Evolutionary conservation across 306 rosid genomes (phyloP).

Genomic region (Ochetophila trinervis): DNA sequence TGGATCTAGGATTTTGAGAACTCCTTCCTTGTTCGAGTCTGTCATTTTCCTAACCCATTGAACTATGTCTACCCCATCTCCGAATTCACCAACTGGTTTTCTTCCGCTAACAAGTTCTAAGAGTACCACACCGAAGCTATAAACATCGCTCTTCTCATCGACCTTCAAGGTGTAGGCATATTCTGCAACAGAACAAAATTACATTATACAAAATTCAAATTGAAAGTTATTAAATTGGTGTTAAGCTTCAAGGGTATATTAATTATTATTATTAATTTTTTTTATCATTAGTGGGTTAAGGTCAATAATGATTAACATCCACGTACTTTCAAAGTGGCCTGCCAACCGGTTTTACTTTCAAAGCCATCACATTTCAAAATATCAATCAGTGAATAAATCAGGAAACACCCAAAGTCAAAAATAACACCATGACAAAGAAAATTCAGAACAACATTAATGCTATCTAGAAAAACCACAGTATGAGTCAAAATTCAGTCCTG

Average conservation of each 20-base stretch:
- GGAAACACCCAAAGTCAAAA: conserved; percentile 33
- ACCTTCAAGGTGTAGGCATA: conserved; percentile 93
- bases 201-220: not conserved
- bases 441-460: conserved; percentile 24
- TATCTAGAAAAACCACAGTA: conserved; percentile 23
- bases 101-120: conserved; percentile 77
- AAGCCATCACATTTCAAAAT: conserved; percentile 6
- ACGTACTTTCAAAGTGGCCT: conserved; percentile 11
- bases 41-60: conserved; percentile 94
- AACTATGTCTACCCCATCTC: conserved; percentile 94
- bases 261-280: conserved; percentile 1
- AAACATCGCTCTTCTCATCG: conserved; percentile 93
- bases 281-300: conserved; percentile 15
- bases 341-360: conserved; percentile 29
- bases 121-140: conserved; percentile 92
- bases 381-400: conserved; percentile 10
- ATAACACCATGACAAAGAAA: conserved; percentile 22
- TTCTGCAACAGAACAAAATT: conserved; percentile 39
- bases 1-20: conserved; percentile 74
- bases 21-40: conserved; percentile 79
- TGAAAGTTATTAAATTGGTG: not conserved
- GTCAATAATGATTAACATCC: conserved; percentile 30
- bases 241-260: not conserved
- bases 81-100: conserved; percentile 96
- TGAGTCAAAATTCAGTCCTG: conserved; percentile 28